These are phyloP conservation scores for Bromus sterilis DNA, from an alignment of 176 grass and related monocot genomes.

Conservation along the genomic window DNA sequence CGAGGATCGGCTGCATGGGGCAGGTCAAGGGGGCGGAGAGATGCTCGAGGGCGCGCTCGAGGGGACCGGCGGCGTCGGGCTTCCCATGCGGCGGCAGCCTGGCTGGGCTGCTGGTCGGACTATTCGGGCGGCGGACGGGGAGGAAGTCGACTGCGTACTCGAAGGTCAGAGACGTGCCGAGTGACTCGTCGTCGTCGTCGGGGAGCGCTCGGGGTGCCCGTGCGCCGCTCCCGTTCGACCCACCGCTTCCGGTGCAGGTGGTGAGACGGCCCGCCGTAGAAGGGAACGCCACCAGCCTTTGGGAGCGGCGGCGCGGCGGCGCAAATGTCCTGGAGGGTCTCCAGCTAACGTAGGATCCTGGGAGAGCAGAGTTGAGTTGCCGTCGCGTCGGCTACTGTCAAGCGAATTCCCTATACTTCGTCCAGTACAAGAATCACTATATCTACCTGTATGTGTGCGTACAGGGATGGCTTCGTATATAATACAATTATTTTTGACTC, in stretches of 20 bases:
- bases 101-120: neutral
- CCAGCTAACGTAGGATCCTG: neutral
- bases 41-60: neutral
- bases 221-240: neutral
- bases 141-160: constrained; percentile 6
- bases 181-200: neutral
- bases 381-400: neutral
- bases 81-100: neutral
- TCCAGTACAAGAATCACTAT: neutral
- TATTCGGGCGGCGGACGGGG: constrained; percentile 13
- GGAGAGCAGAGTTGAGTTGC: neutral
- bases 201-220: neutral
- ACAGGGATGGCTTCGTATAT: no score
- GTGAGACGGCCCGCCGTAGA: neutral
- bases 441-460: no score
- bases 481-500: no score
- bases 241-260: constrained; percentile 32
- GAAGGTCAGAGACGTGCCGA: constrained; percentile 30
- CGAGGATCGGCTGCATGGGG: constrained; percentile 48
- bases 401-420: neutral
- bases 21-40: constrained; percentile 25
- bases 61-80: neutral
- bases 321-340: constrained; percentile 18
- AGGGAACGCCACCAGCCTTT: constrained; percentile 15
- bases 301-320: constrained; percentile 36